Evolutionary conservation across 2,329 filamentous ascomycete species (phyloP).

Genomic region (Tothia fuscella): DNA sequence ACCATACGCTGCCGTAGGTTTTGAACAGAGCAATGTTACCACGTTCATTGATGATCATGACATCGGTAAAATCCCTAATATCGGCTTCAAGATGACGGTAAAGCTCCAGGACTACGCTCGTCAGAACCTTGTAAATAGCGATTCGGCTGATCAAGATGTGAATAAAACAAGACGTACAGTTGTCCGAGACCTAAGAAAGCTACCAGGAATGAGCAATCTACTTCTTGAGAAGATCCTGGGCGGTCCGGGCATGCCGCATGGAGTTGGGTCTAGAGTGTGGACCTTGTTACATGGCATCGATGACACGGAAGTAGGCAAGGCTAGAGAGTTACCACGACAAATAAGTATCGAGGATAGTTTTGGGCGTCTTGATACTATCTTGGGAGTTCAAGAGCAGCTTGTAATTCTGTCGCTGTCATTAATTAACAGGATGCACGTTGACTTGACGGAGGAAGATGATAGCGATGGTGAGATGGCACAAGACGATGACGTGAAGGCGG

Average conservation of each 20-base stretch:
- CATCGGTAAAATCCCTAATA: slow-evolving; percentile 71
- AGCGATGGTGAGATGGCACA: slow-evolving; percentile 6
- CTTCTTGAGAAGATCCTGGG: slow-evolving; percentile 57
- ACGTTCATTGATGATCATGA: slow-evolving; percentile 64
- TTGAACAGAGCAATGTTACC: slow-evolving; percentile 39
- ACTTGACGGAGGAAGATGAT: slow-evolving; percentile 50
- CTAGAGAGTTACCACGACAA: slow-evolving; percentile 63
- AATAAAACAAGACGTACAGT: slow-evolving; percentile 33
- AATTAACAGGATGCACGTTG: slow-evolving; percentile 64
- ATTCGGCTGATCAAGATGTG: background rate
- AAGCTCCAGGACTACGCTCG: slow-evolving; percentile 52
- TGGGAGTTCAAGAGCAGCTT: slow-evolving; percentile 57
- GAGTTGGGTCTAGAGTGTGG: slow-evolving; percentile 65
- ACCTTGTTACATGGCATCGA: slow-evolving; percentile 71
- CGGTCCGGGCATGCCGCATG: slow-evolving; percentile 48
- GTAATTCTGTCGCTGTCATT: slow-evolving; percentile 56
- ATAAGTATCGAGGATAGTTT: slow-evolving; percentile 96
- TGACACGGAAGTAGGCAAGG: slow-evolving; percentile 57
- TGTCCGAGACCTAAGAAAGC: slow-evolving; percentile 52
- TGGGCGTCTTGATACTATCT: slow-evolving; percentile 48
- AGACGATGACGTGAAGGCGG: background rate
- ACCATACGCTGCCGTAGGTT: slow-evolving; percentile 32
- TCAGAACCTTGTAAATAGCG: slow-evolving; percentile 20
- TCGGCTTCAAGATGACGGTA: slow-evolving; percentile 68
- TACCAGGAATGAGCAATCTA: slow-evolving; percentile 50